Percentiles rank a stretch among this genome's conserved stretches.
Conservation (phyloP, 768 basidiomycete genomes). For the Pleurotus citrinopileatus region DNA sequence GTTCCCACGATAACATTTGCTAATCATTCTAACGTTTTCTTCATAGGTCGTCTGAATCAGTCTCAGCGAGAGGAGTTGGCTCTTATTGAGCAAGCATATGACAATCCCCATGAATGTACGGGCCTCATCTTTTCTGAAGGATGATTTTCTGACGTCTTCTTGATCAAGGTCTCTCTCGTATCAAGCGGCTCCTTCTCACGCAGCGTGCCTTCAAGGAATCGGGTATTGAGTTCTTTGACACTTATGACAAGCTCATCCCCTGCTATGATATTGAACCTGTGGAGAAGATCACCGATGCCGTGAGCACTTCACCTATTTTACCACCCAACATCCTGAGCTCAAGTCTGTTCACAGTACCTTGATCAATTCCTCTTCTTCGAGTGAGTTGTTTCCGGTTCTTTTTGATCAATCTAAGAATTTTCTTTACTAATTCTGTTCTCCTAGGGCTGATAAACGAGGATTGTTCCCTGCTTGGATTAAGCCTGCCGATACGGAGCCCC, state of each 20-base stretch:
- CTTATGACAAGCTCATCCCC: conserved; percentile 96
- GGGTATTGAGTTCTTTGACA: conserved; percentile 96
- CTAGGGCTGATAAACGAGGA: conserved; percentile 89
- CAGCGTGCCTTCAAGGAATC: conserved; percentile 99
- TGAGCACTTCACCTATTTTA: conserved; percentile 34
- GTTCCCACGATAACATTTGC: background rate
- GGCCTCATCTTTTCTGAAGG: background rate
- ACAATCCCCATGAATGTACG: conserved; percentile 97
- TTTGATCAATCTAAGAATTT: background rate
- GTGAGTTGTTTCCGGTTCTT: conserved; percentile 25
- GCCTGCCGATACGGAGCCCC: conserved; percentile 95
- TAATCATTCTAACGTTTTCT: background rate
- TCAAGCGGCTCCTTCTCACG: conserved; percentile 94
- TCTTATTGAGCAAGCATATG: conserved; percentile 97
- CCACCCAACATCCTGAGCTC: conserved; percentile 11
- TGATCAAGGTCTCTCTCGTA: conserved; percentile 76
- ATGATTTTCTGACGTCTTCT: conserved; percentile 2
- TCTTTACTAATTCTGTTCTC: conserved; percentile 8
- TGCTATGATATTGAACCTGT: conserved; percentile 99
- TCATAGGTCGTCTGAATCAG: conserved; percentile 80
- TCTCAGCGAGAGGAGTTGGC: conserved; percentile 98
- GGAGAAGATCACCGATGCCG: conserved; percentile 99
- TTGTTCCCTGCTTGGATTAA: conserved; percentile 99
- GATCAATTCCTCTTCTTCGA: conserved; percentile 99
- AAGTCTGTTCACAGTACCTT: conserved; percentile 57